Percentiles rank a stretch among this genome's conserved stretches.
Conservation (phyloP, 306 rosid genomes). For the Sicyos edulis region DNA sequence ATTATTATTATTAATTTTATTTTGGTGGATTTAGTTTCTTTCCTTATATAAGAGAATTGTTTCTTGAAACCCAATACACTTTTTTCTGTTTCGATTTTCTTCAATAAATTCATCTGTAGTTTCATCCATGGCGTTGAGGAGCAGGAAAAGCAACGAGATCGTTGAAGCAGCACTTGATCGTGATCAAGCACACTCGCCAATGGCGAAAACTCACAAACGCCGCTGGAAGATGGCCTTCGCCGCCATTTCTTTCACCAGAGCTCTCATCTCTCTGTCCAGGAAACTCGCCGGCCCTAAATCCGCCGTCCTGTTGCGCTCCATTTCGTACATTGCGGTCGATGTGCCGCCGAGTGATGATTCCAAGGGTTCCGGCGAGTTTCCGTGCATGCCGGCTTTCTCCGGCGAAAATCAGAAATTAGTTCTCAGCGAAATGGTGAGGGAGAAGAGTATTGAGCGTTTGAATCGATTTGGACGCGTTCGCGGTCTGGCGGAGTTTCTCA, state of each 20-base stretch:
- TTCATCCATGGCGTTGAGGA: not conserved
- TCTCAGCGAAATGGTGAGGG: constrained; percentile 16
- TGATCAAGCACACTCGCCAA: not conserved
- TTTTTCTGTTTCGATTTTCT: not conserved
- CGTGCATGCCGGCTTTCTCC: not conserved
- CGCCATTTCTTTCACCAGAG: constrained; percentile 23
- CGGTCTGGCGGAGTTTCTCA: not conserved
- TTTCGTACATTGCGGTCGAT: constrained; percentile 20
- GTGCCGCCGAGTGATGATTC: not conserved
- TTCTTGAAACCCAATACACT: not conserved
- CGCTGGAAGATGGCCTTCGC: constrained; percentile 24
- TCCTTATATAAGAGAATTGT: not conserved
- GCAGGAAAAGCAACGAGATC: not conserved
- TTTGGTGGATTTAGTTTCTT: not conserved
- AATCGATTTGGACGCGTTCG: constrained; percentile 15
- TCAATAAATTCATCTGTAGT: not conserved
- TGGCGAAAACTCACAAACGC: constrained; percentile 7
- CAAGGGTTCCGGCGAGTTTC: not conserved
- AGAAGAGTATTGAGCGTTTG: constrained; percentile 17
- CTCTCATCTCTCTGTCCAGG: constrained; percentile 18
- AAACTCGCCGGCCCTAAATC: constrained; percentile 6
- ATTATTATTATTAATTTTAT: too few relatives aligned
- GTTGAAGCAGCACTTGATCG: not conserved
- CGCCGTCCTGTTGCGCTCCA: constrained; percentile 10
- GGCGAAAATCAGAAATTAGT: constrained; percentile 11